Evolutionary conservation across 306 rosid genomes (phyloP).

Genomic region (Casuarina equisetifolia): DNA sequence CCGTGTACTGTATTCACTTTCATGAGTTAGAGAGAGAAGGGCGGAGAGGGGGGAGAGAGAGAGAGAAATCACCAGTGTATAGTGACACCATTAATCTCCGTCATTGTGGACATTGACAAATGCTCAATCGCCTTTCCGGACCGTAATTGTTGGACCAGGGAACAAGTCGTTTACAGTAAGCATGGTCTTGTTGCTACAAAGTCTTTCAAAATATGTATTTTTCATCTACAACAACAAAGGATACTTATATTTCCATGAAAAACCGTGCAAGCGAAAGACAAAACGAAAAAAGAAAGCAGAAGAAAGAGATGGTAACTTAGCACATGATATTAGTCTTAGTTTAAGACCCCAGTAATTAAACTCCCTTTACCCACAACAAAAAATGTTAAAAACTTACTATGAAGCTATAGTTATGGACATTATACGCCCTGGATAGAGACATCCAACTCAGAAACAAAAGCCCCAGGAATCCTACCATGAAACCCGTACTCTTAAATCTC

Average conservation of each 20-base stretch:
- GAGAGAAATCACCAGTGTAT: slow-evolving; percentile 28
- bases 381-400: neutral
- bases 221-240: slow-evolving; percentile 4
- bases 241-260: too few species aligned
- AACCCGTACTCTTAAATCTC: slow-evolving; percentile 1
- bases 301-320: neutral
- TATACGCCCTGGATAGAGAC: neutral
- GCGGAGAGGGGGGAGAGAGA: too few species aligned
- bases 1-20: too few species aligned
- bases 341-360: too few species aligned
- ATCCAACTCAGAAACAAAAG: slow-evolving; percentile 11
- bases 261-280: too few species aligned
- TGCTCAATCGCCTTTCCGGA: slow-evolving; percentile 32
- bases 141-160: slow-evolving; percentile 40
- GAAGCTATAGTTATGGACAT: slow-evolving; percentile 9
- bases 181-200: slow-evolving; percentile 29
- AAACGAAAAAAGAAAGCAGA: neutral
- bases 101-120: slow-evolving; percentile 29
- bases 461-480: neutral
- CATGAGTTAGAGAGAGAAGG: too few species aligned
- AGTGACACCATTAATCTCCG: slow-evolving; percentile 28
- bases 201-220: slow-evolving; percentile 25
- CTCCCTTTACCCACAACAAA: too few species aligned
- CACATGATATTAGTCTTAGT: too few species aligned
- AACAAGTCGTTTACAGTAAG: slow-evolving; percentile 27